Conservation (phyloP, 495 filamentous ascomycete genomes). For the Zalerion maritima region DNA sequence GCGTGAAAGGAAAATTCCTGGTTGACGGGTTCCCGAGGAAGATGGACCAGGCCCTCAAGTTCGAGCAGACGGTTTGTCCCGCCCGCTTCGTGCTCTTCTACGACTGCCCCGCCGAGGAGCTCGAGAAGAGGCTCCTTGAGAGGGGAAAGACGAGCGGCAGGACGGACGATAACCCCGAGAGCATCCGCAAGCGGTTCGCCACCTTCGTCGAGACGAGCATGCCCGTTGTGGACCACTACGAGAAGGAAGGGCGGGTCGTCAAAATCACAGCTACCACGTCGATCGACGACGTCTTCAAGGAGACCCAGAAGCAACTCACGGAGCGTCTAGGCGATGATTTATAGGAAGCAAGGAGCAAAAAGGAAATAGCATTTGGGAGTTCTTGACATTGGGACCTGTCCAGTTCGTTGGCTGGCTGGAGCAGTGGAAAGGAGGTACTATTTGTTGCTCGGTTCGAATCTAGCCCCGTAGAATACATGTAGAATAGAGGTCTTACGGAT, state of each 20-base stretch:
- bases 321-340: conserved; percentile 17
- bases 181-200: conserved; percentile 87
- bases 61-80: conserved; percentile 77
- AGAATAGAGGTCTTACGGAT: no score
- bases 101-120: conserved; percentile 76
- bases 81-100: conserved; percentile 78
- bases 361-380: no score
- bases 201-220: conserved; percentile 91
- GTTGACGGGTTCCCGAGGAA: conserved; percentile 94
- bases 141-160: conserved; percentile 84
- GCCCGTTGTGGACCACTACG: conserved; percentile 84
- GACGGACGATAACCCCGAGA: conserved; percentile 85
- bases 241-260: conserved; percentile 61
- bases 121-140: conserved; percentile 70
- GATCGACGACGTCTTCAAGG: conserved; percentile 61
- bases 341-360: no score
- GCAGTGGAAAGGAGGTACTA: no score
- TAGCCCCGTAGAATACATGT: no score
- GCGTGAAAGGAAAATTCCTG: conserved; percentile 48
- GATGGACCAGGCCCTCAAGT: conserved; percentile 88
- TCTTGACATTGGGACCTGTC: no score
- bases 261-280: conserved; percentile 51
- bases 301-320: conserved; percentile 36
- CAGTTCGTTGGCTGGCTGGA: no score
- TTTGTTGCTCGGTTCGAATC: no score